Conservation (phyloP, 2,329 filamentous ascomycete species). For the Cadophora malorum region DNA sequence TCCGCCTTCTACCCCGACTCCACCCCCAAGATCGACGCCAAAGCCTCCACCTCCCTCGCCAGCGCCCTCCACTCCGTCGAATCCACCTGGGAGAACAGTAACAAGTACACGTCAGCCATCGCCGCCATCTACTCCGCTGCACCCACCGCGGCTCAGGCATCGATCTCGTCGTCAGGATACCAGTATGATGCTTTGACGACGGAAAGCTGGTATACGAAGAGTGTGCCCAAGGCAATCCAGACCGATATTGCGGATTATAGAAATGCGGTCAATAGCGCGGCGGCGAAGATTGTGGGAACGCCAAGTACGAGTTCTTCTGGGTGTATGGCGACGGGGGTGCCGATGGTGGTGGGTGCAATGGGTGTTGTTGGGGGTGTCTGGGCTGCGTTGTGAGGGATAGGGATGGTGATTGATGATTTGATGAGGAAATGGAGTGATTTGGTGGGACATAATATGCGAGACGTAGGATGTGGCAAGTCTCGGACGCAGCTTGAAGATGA, state of each 20-base stretch:
- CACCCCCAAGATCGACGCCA: slow-evolving; percentile 32
- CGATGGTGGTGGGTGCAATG: slow-evolving; percentile 28
- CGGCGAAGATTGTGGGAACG: slow-evolving; percentile 33
- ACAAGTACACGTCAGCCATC: slow-evolving; percentile 33
- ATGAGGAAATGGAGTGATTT: neutral
- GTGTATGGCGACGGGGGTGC: slow-evolving; percentile 24
- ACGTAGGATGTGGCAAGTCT: neutral
- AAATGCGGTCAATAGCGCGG: slow-evolving; percentile 28
- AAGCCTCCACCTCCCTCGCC: slow-evolving; percentile 37
- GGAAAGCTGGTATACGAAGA: slow-evolving; percentile 38
- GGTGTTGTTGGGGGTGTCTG: slow-evolving; percentile 28
- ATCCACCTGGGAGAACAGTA: slow-evolving; percentile 29
- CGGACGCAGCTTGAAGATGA: neutral
- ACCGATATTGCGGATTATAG: slow-evolving; percentile 33
- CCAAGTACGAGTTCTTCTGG: slow-evolving; percentile 26
- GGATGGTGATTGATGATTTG: neutral
- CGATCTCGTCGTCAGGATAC: slow-evolving; percentile 29
- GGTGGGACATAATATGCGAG: neutral
- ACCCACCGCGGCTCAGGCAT: slow-evolving; percentile 26
- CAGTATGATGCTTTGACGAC: slow-evolving; percentile 25
- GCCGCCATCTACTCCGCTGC: slow-evolving; percentile 35
- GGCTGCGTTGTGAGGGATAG: slow-evolving; percentile 3
- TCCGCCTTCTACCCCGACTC: slow-evolving; percentile 31
- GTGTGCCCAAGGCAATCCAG: slow-evolving; percentile 28
- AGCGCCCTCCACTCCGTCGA: slow-evolving; percentile 30